Conservation (phyloP, 495 filamentous ascomycete species). For the Neurospora hispaniola region DNA sequence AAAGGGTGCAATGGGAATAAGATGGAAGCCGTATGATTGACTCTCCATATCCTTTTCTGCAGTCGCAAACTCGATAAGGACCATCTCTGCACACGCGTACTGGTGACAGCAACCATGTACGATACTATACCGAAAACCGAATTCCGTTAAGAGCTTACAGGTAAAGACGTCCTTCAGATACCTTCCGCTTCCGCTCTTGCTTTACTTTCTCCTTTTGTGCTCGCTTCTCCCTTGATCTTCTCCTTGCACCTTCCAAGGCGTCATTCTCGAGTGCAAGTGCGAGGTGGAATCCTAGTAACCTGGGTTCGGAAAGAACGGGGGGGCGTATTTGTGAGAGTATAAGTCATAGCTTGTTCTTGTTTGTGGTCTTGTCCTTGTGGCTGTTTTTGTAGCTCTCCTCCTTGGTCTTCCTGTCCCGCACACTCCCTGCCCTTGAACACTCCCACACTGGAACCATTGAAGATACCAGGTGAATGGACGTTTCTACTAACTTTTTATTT, state of each 20-base stretch:
- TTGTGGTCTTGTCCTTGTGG: not conserved
- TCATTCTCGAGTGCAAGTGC: not conserved
- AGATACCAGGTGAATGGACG: not conserved
- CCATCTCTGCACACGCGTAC: not conserved
- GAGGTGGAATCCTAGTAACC: not conserved
- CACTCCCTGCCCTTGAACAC: not conserved
- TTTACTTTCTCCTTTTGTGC: not conserved
- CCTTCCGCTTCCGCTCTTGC: not conserved
- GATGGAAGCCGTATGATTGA: too few species aligned
- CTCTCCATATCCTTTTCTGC: too few species aligned
- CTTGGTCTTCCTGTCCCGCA: not conserved
- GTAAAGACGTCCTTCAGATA: not conserved
- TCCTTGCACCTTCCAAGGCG: not conserved
- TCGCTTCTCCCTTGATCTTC: not conserved
- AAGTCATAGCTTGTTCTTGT: not conserved
- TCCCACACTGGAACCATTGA: not conserved
- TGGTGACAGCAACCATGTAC: not conserved
- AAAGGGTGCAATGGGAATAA: too few species aligned
- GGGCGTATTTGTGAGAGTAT: not conserved
- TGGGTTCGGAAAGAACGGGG: too few species aligned
- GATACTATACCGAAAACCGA: not conserved
- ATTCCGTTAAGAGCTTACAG: not conserved
- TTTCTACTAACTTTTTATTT: not conserved
- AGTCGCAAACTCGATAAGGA: too few species aligned
- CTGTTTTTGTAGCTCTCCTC: not conserved